Conservation (phyloP, 345 rosid genomes). For the Pistacia vera region DNA sequence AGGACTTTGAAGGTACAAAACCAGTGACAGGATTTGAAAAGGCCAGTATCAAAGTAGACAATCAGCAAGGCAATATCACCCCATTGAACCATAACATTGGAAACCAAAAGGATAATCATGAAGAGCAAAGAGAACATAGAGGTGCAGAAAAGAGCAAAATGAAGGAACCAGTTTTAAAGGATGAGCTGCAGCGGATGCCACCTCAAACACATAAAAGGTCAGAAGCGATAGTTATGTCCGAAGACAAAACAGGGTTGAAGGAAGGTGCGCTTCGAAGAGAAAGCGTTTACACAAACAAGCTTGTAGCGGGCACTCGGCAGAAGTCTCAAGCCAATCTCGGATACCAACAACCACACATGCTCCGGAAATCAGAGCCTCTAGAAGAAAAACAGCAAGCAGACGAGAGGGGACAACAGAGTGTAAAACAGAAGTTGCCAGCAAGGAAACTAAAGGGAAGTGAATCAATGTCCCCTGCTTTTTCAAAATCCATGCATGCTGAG, state of each 20-base stretch:
- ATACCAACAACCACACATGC: conserved; percentile 25
- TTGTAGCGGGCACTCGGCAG: conserved; percentile 30
- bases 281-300: conserved; percentile 28
- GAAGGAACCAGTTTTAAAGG: conserved; percentile 28
- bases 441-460: conserved; percentile 38
- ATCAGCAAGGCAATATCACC: no score
- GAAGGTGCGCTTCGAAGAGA: conserved; percentile 33
- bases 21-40: conserved; percentile 25
- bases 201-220: conserved; percentile 29
- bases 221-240: conserved; percentile 26
- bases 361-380: conserved; percentile 29
- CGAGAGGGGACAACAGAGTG: conserved; percentile 30
- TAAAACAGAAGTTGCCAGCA: conserved; percentile 36
- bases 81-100: conserved; percentile 18
- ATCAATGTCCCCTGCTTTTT: conserved; percentile 20
- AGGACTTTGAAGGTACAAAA: conserved; percentile 34
- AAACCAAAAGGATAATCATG: conserved; percentile 31
- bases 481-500: conserved; percentile 26
- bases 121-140: no score
- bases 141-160: no score
- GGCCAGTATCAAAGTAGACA: conserved; percentile 13
- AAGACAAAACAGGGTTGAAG: conserved; percentile 28
- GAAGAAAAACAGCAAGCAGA: conserved; percentile 27
- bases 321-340: conserved; percentile 27
- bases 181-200: conserved; percentile 34